Evolutionary conservation across 306 rosid genomes (phyloP).

Genomic region (Castanospermum australe): DNA sequence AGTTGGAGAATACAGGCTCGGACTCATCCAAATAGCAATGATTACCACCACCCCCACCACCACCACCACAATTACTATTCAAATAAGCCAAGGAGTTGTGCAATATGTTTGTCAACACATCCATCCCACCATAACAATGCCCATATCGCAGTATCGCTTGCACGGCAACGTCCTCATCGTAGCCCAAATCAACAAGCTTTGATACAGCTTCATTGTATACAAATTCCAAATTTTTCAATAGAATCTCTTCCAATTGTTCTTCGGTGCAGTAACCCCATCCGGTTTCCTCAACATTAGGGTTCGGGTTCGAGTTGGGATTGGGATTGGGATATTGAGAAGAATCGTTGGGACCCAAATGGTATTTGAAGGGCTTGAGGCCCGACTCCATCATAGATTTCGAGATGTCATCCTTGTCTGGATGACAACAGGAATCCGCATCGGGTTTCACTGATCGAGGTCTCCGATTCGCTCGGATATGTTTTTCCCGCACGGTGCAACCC

Average conservation of each 20-base stretch:
- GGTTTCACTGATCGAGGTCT: slow-evolving; percentile 42
- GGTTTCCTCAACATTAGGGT: slow-evolving; percentile 38
- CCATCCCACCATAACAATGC: slow-evolving; percentile 67
- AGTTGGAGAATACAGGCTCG: slow-evolving; percentile 53
- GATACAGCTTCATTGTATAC: slow-evolving; percentile 58
- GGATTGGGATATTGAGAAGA: slow-evolving; percentile 31
- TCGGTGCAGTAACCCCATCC: slow-evolving; percentile 76
- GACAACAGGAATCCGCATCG: slow-evolving; percentile 32
- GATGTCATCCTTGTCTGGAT: slow-evolving; percentile 38
- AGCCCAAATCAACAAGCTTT: slow-evolving; percentile 60
- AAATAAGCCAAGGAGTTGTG: slow-evolving; percentile 58
- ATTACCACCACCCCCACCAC: slow-evolving; percentile 15
- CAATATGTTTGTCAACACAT: slow-evolving; percentile 60
- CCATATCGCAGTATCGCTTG: slow-evolving; percentile 60
- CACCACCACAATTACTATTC: slow-evolving; percentile 33
- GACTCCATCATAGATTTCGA: slow-evolving; percentile 54
- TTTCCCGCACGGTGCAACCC: slow-evolving; percentile 67
- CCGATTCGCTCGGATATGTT: slow-evolving; percentile 53
- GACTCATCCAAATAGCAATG: slow-evolving; percentile 39
- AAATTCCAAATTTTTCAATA: slow-evolving; percentile 55
- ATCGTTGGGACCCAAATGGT: slow-evolving; percentile 32
- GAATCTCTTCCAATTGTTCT: slow-evolving; percentile 59
- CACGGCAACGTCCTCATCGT: slow-evolving; percentile 53
- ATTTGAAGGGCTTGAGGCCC: slow-evolving; percentile 44
- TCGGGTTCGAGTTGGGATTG: slow-evolving; percentile 10